Base-by-base conservation (phyloP, 1,284 basidiomycete genomes). In the Ganoderma multipileum region DNA sequence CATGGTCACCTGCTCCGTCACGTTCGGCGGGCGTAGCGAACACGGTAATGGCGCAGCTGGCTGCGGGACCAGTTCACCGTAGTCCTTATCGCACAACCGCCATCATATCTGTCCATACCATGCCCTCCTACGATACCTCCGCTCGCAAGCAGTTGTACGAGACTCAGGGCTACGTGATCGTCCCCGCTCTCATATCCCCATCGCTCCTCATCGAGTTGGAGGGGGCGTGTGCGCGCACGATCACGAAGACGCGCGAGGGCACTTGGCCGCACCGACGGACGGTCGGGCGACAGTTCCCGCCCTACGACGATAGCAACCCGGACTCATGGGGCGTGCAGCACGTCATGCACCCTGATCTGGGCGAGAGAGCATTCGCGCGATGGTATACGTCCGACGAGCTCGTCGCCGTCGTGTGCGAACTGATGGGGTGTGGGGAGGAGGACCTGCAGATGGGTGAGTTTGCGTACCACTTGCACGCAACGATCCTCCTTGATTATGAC, bases 281-380 rank as follows among this genome's bases (percentile, higher is more conserved):
- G 0, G 92, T 95, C 16, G 94, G 94, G 16, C 91, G 91, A 71
- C 92, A 94, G 76, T 95, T 95, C 73, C 94, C 94, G 1, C 94
- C 94, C 0, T 95, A 85, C 75, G 87, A 85, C 61, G 80, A 86
- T 39, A 83, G 85, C 61, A 69, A 75, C 38, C 84, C 85, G 1
- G 92, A 95, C 78, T 88, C 88, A 3, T 95, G 94, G 93, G 93
- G 93, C 1, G 89, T 93, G 9, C 92, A 94, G 74, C 91, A 94
- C 75, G 78, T 92, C 59, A 93, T 94, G 92, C 91, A 94, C 74
- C 92, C 91, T 0, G 89, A 86, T 52, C 83, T 94, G 0, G 81
- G 79, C 0, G 87, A 92, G 74, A 82, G 84, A 0, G 83, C 77
- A 2, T 94, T 94, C 68, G 85, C 85, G 28, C 79, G 81, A 68